Evolutionary conservation across 371 early-diverging fungal genomes (phyloP).

Genomic region (Amoeboaphelidium protococcarum): DNA sequence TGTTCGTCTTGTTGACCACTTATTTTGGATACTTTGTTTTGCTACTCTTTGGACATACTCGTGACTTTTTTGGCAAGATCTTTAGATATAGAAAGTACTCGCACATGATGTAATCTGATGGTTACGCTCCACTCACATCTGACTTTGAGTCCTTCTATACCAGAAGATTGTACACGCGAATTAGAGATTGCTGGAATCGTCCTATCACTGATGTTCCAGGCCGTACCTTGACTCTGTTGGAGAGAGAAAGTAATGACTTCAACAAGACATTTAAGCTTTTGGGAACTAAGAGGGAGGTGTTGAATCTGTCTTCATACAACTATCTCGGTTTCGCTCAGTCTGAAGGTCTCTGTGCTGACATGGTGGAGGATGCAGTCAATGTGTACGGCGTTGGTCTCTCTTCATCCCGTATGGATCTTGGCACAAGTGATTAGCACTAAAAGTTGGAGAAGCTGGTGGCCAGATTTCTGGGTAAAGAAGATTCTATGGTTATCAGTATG

Average conservation of each 20-base stretch:
- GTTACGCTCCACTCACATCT: conserved; percentile 66
- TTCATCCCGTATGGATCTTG: conserved; percentile 7
- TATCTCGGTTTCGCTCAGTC: conserved; percentile 94
- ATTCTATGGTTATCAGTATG: conserved; percentile 83
- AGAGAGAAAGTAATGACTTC: conserved; percentile 52
- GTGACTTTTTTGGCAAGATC: conserved; percentile 36
- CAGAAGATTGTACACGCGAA: conserved; percentile 73
- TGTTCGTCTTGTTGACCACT: conserved; percentile 59
- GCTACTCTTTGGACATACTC: conserved; percentile 45
- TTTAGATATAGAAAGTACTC: conserved; percentile 34
- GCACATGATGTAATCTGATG: conserved; percentile 38
- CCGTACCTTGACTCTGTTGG: conserved; percentile 57
- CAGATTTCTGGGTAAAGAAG: conserved; percentile 83
- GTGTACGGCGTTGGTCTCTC: conserved; percentile 12
- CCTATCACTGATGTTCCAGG: conserved; percentile 91
- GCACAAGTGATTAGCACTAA: conserved; percentile 31
- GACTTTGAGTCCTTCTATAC: conserved; percentile 95
- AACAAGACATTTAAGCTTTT: conserved; percentile 67
- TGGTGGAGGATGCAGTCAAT: conserved; percentile 39
- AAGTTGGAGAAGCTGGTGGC: conserved; percentile 80
- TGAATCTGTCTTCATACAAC: conserved; percentile 97
- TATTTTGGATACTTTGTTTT: conserved; percentile 85
- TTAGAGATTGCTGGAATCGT: conserved; percentile 90
- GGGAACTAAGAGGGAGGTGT: conserved; percentile 44
- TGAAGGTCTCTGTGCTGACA: conserved; percentile 71